These are phyloP conservation scores for Xylaria acuta DNA, from an alignment of 495 filamentous ascomycete genomes.

Conservation along the genomic window DNA sequence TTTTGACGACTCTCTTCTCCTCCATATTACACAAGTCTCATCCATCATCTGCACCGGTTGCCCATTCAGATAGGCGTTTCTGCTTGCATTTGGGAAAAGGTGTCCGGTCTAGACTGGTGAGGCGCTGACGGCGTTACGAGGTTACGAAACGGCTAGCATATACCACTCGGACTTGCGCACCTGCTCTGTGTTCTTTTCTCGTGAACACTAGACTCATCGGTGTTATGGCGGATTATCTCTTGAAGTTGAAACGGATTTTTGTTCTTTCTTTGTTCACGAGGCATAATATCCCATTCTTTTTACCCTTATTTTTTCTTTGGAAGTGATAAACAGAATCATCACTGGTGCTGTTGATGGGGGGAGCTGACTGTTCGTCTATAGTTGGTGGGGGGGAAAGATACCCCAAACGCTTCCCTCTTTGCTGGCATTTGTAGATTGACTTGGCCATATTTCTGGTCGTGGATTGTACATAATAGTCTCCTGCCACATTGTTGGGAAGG, in stretches of 20 bases:
- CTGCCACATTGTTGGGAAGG: slow-evolving; percentile 1
- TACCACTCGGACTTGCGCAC: slow-evolving; percentile 34
- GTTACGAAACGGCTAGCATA: slow-evolving; percentile 43
- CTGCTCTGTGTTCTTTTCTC: slow-evolving; percentile 27
- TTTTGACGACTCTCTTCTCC: slow-evolving; percentile 37
- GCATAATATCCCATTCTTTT: slow-evolving; percentile 24
- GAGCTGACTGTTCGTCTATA: background rate
- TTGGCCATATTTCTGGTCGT: background rate
- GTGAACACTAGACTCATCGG: slow-evolving; percentile 29
- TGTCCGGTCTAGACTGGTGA: slow-evolving; percentile 25
- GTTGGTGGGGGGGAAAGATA: background rate
- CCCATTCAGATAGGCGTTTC: slow-evolving; percentile 20
- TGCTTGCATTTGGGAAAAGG: slow-evolving; percentile 26
- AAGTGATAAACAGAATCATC: slow-evolving; percentile 14
- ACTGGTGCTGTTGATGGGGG: slow-evolving; percentile 2
- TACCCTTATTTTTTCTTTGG: background rate
- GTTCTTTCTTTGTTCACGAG: slow-evolving; percentile 14
- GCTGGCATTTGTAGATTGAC: slow-evolving; percentile 11
- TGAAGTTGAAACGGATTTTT: slow-evolving; percentile 13
- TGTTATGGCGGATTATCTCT: slow-evolving; percentile 30
- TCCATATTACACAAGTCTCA: slow-evolving; percentile 29
- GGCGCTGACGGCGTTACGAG: slow-evolving; percentile 41
- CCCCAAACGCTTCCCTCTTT: background rate
- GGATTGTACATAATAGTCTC: slow-evolving; percentile 22
- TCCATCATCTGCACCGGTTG: slow-evolving; percentile 24